phyloP scores from a whole-genome alignment of 1,139 yeast genomes.

The Meyerozyma athensensis region DNA sequence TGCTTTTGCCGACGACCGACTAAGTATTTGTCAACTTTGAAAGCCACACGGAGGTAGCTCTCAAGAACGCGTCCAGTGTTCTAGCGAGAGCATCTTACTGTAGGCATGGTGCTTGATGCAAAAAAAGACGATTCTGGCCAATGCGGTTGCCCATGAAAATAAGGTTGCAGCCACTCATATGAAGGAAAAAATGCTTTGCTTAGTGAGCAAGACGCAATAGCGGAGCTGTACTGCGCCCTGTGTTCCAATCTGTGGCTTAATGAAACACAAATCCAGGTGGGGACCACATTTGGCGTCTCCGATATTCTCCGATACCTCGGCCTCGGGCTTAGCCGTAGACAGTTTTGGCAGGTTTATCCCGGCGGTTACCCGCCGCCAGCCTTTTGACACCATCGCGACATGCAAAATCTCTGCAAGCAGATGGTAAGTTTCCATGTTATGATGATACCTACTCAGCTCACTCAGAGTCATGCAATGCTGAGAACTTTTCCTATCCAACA shows the following conservation, averaged over 20 bases:
- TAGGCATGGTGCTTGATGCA: no score
- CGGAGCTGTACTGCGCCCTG: no score
- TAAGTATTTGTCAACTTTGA: neutral
- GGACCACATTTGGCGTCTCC: neutral
- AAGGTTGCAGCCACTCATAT: no score
- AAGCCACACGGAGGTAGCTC: no score
- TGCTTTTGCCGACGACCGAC: neutral
- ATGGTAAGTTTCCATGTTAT: conserved; percentile 19
- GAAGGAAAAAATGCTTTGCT: no score
- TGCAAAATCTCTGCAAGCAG: neutral
- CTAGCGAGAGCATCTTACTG: no score
- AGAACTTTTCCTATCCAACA: conserved; percentile 43
- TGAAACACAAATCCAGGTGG: neutral
- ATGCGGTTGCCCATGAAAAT: no score
- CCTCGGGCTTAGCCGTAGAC: neutral
- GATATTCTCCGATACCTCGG: conserved; percentile 3
- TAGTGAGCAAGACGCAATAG: no score
- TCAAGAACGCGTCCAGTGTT: no score
- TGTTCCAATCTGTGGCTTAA: neutral
- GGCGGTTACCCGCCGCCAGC: neutral
- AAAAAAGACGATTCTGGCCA: no score
- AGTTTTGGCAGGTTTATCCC: neutral
- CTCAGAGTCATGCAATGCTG: conserved; percentile 51
- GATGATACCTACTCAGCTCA: conserved; percentile 56
- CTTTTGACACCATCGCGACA: neutral